Evolutionary conservation across 2,329 filamentous ascomycete species (phyloP).

Genomic region (Microsporum ferrugineum): DNA sequence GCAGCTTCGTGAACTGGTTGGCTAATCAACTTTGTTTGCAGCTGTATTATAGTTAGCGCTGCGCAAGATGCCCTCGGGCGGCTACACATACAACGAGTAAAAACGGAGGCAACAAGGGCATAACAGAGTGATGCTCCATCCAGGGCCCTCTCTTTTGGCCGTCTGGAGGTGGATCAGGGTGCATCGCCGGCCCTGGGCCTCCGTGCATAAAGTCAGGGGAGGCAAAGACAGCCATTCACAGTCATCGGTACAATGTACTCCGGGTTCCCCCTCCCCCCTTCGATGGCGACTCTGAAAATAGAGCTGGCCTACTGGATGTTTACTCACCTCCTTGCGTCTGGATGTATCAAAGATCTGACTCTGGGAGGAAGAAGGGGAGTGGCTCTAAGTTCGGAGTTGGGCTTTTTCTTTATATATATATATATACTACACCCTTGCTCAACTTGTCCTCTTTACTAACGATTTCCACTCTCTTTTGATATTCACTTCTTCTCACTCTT

Average conservation of each 20-base stretch:
- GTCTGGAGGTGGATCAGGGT: background rate
- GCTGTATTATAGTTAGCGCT: background rate
- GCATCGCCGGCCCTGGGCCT: background rate
- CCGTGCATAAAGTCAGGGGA: background rate
- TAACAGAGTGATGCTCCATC: background rate
- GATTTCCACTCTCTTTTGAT: background rate
- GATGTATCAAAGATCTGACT: background rate
- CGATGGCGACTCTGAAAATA: background rate
- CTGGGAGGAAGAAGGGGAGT: background rate
- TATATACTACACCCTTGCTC: background rate
- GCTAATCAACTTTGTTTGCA: background rate
- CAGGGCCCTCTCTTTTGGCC: background rate
- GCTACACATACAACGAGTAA: background rate
- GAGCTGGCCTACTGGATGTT: background rate
- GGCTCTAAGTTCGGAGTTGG: background rate
- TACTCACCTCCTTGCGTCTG: background rate
- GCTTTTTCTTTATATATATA: background rate
- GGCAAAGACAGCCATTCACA: background rate
- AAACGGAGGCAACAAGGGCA: background rate
- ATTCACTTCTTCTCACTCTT: background rate
- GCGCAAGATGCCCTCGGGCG: background rate
- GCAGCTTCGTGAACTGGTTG: background rate
- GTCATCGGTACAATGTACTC: background rate
- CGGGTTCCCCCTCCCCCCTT: background rate
- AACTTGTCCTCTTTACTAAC: background rate